These are phyloP conservation scores for Aristolochia contorta DNA, from an alignment of 164 flowering plant genomes.

Conservation along the genomic window DNA sequence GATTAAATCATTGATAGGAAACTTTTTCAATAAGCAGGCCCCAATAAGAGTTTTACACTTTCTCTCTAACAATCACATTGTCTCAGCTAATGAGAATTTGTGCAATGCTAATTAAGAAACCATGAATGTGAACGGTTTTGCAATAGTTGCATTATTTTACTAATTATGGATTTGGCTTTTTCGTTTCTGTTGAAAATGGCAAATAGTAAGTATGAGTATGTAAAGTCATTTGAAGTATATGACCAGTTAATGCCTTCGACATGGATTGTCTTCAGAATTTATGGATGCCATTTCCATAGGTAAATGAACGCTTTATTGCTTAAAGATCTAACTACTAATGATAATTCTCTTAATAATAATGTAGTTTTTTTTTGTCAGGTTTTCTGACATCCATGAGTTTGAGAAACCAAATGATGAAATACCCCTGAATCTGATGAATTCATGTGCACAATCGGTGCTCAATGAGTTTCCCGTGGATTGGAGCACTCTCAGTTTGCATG, in stretches of 20 bases:
- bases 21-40: too few species aligned
- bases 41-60: too few species aligned
- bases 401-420: constrained; percentile 78
- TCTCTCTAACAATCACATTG: too few species aligned
- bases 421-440: constrained; percentile 80
- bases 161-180: too few species aligned
- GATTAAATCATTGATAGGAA: too few species aligned
- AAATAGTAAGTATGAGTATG: constrained; percentile 82
- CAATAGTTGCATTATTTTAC: too few species aligned
- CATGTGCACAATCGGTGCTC: constrained; percentile 67
- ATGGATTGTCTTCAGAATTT: constrained; percentile 77
- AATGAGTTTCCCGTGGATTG: constrained; percentile 41
- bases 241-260: constrained; percentile 50
- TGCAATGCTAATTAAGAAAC: too few species aligned
- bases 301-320: constrained; percentile 13
- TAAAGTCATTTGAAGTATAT: constrained; percentile 57
- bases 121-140: too few species aligned
- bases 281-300: constrained; percentile 86
- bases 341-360: background rate
- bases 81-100: too few species aligned
- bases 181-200: constrained; percentile 34
- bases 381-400: constrained; percentile 72
- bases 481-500: too few species aligned
- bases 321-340: too few species aligned
- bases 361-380: constrained; percentile 26